Conservation (phyloP, 2,329 filamentous ascomycete genomes). For the Curvularia sp. region DNA sequence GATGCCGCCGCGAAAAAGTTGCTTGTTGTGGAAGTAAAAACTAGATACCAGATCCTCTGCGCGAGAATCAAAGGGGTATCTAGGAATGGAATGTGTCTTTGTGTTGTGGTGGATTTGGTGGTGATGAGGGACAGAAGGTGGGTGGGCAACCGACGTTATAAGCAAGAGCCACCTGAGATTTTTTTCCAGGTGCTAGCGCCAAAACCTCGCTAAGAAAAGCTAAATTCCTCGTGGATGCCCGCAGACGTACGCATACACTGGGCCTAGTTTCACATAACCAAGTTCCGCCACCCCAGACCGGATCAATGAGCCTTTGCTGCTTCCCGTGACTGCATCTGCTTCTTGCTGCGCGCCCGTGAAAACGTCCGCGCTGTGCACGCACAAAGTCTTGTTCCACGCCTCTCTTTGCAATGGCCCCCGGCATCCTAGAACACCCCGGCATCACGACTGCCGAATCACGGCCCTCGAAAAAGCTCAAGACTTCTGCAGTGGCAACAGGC, state of each 20-base stretch:
- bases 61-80: conserved; percentile 55
- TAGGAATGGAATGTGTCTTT: conserved; percentile 43
- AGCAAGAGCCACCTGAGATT: conserved; percentile 19
- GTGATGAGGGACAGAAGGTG: conserved; percentile 37
- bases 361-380: conserved; percentile 15
- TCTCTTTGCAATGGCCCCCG: conserved; percentile 43
- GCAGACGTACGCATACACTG: conserved; percentile 8
- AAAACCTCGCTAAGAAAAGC: conserved; percentile 17
- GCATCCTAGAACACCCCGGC: conserved; percentile 37
- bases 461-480: conserved; percentile 47
- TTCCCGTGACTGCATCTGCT: conserved; percentile 13
- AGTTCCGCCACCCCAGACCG: conserved; percentile 8
- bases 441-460: conserved; percentile 39
- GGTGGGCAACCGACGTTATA: conserved; percentile 23
- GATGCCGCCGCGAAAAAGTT: conserved; percentile 49
- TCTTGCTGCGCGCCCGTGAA: conserved; percentile 12
- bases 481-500: conserved; percentile 29
- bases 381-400: conserved; percentile 10
- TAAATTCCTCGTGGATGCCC: conserved; percentile 4
- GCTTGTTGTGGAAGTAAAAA: conserved; percentile 41
- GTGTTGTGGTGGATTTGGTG: conserved; percentile 36
- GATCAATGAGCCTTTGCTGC: conserved; percentile 21
- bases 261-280: conserved; percentile 3
- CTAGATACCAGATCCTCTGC: conserved; percentile 58
- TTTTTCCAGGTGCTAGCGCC: conserved; percentile 24